These are phyloP conservation scores for Lichtheimia ramosa DNA, from an alignment of 371 early-diverging fungal species.

Conservation along the genomic window DNA sequence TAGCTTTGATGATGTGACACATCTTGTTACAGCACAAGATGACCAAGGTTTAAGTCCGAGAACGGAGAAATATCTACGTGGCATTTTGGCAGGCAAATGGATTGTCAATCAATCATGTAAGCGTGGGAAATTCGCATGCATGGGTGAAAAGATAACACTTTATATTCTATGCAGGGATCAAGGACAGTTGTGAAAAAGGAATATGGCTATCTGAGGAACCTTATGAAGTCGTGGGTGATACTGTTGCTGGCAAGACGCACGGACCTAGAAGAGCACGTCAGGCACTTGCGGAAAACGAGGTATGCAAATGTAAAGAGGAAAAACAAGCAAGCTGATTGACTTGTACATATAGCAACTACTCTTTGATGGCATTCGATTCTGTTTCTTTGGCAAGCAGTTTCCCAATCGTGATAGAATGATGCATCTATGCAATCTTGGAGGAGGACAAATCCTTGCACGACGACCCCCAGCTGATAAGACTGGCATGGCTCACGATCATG, in stretches of 20 bases:
- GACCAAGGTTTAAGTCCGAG: slow-evolving; percentile 26
- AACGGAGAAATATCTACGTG: slow-evolving; percentile 40
- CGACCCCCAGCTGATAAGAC: slow-evolving; percentile 18
- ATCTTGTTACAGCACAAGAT: slow-evolving; percentile 31
- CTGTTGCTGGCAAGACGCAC: slow-evolving; percentile 22
- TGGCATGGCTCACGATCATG: neutral
- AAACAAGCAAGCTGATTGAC: too few species aligned
- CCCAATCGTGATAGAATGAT: slow-evolving; percentile 27
- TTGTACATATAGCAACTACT: neutral
- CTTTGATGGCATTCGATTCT: slow-evolving; percentile 27
- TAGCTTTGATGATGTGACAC: slow-evolving; percentile 22
- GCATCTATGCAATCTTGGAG: slow-evolving; percentile 24
- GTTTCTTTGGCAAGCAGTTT: slow-evolving; percentile 26
- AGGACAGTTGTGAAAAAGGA: slow-evolving; percentile 23
- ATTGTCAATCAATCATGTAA: slow-evolving; percentile 36
- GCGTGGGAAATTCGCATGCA: too few species aligned
- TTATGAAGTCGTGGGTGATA: slow-evolving; percentile 41
- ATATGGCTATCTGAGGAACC: slow-evolving; percentile 32
- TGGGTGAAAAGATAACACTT: neutral
- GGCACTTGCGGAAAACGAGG: neutral
- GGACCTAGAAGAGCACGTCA: slow-evolving; percentile 24
- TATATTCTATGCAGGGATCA: slow-evolving; percentile 27
- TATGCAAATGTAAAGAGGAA: too few species aligned
- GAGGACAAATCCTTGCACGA: slow-evolving; percentile 21
- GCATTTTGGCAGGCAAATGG: slow-evolving; percentile 40